phyloP scores from a whole-genome alignment of 73 alveolate genomes.

The Paramecium caudatum region DNA sequence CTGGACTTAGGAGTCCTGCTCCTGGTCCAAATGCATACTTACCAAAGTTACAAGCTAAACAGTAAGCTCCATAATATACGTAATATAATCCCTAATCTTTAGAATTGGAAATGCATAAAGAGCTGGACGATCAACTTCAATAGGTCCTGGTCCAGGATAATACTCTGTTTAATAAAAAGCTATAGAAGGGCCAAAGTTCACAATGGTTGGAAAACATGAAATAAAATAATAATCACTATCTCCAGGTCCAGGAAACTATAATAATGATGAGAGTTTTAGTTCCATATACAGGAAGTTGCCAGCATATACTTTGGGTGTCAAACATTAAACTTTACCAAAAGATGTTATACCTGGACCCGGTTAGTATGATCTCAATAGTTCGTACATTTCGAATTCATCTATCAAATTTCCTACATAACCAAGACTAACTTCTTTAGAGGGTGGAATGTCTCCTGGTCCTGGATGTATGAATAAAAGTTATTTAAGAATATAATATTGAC shows the following conservation, averaged over 20 bases:
- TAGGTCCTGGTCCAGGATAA: constrained; percentile 33
- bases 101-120: constrained; percentile 56
- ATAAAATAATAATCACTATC: not conserved
- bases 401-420: constrained; percentile 60
- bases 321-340: constrained; percentile 33
- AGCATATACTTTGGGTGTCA: constrained; percentile 30
- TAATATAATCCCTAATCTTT: not conserved
- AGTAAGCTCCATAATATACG: constrained; percentile 31
- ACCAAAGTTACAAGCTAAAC: not conserved
- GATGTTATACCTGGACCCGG: constrained; percentile 59
- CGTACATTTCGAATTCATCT: not conserved
- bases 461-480: not conserved
- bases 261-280: constrained; percentile 44
- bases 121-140: not conserved
- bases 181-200: constrained; percentile 32
- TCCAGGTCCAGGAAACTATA: constrained; percentile 70
- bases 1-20: not conserved
- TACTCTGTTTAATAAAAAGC: not conserved
- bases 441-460: constrained; percentile 39
- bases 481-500: constrained; percentile 22
- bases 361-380: constrained; percentile 25
- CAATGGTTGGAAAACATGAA: constrained; percentile 18
- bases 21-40: constrained; percentile 51
- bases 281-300: constrained; percentile 37
- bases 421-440: not conserved